Conservation (phyloP, 148 eudicot species). For the Vaccinium corymbosum region DNA sequence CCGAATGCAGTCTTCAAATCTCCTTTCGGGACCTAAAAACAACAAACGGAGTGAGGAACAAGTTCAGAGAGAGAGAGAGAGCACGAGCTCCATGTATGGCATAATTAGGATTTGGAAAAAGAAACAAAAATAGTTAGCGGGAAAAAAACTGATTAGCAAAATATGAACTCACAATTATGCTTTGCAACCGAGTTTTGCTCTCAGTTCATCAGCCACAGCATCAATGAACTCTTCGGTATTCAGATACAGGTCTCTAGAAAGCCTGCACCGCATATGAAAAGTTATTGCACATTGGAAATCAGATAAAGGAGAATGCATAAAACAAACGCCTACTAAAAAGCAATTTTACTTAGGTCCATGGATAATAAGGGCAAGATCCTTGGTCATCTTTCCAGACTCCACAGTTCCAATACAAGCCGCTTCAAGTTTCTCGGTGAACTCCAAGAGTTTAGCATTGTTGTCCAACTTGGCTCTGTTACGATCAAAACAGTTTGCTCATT, state of each 20-base stretch:
- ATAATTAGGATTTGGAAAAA: not conserved
- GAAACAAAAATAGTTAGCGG: not conserved
- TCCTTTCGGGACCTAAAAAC: not conserved
- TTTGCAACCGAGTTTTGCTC: slow-evolving; percentile 47
- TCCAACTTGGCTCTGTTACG: slow-evolving; percentile 73
- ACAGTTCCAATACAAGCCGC: slow-evolving; percentile 83
- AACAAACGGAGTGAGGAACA: not conserved
- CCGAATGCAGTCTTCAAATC: not conserved
- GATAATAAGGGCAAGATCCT: slow-evolving; percentile 86
- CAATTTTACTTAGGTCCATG: slow-evolving; percentile 73
- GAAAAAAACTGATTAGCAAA: slow-evolving; percentile 1
- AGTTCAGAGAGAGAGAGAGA: not conserved
- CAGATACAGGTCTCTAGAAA: slow-evolving; percentile 56
- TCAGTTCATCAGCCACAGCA: slow-evolving; percentile 79
- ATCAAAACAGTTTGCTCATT: slow-evolving; percentile 10
- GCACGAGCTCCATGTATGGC: not conserved
- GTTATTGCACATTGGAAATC: not conserved
- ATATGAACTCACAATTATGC: slow-evolving; percentile 26
- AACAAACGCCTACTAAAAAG: not conserved
- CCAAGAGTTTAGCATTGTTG: slow-evolving; percentile 54
- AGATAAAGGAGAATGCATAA: not conserved
- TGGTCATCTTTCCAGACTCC: slow-evolving; percentile 94
- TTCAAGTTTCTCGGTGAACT: slow-evolving; percentile 81
- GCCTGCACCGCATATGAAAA: slow-evolving; percentile 29
- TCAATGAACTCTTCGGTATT: slow-evolving; percentile 92